Base-by-base conservation (phyloP, 345 rosid genomes). In the Murraya koenigii region DNA sequence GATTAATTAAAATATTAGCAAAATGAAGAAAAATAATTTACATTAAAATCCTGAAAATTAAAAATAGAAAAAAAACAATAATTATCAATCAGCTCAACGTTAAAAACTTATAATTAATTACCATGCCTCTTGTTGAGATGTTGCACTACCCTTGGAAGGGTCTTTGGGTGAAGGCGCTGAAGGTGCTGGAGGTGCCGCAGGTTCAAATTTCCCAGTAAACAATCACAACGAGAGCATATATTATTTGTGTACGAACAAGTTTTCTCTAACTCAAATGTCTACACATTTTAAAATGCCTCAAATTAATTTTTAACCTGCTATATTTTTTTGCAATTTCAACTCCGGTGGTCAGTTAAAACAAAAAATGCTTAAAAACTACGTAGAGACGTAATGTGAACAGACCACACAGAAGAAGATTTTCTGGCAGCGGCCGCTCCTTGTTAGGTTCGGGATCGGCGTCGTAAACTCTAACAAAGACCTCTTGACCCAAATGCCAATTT, bases 401-500 rank as follows among this genome's bases (percentile, higher is more conserved):
- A 78, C 98, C 97, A 58, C 98, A 90, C 1, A 78, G 79, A 72
- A 94, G 80, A 47, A 88, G 79, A 75, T 93, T 94, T 8, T 78
- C 73, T 1, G 95, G 97, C 4, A 94, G 85, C 0, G 88, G 89
- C 35, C 30, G 70, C 81, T 94, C 97, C 77, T 88, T 81, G 58
- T 87, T 84, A 66, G 91, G 94, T 63, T 93, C 80, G 32, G 90
- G 84, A 56, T 90, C 96, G 9, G 90, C 68, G 73, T 92, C 96
- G 66, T 86, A 75, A 41, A 94, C 94, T 58, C 92, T 86, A 23
- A 91, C n/a, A 63, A 91, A 92, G n/a, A 92, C 84, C 81, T 94
- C 93, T 80, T 94, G 82, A 25, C 97, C 97, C 56, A 91, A 82
- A 66, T 88, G 92, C 97, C 97, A 90, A 69, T 89, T 87, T 39